Percentiles rank a stretch among this genome's conserved stretches.
phyloP scores from a whole-genome alignment of 768 basidiomycete genomes.

The Pisolithus microcarpus region DNA sequence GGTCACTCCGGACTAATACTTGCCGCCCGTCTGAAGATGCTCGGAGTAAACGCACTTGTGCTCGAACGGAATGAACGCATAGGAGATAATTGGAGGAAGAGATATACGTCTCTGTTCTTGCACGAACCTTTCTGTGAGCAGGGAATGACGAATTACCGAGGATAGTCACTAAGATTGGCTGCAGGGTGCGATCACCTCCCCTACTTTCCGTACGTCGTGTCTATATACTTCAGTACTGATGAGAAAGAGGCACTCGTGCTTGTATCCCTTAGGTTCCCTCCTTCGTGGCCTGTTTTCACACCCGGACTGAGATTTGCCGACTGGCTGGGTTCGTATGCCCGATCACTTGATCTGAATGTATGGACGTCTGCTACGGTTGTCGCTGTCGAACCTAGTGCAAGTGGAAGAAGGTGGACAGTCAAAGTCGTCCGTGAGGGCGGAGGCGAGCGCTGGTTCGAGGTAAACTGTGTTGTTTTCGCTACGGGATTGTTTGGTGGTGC shows the following conservation, averaged over 20 bases:
- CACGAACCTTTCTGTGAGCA: constrained; percentile 44
- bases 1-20: constrained; percentile 59
- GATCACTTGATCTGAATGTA: constrained; percentile 52
- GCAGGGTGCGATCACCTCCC: constrained; percentile 50
- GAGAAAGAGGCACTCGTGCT: not conserved
- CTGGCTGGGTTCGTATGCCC: constrained; percentile 59
- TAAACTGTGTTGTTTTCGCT: constrained; percentile 45
- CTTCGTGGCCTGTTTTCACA: constrained; percentile 46
- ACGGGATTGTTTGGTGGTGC: constrained; percentile 41
- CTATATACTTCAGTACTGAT: not conserved
- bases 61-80: constrained; percentile 47
- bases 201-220: constrained; percentile 39
- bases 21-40: constrained; percentile 14
- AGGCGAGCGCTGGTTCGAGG: constrained; percentile 32
- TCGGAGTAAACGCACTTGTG: constrained; percentile 49
- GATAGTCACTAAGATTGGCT: not conserved
- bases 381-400: constrained; percentile 23
- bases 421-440: constrained; percentile 30
- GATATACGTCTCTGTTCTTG: constrained; percentile 51
- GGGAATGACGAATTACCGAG: not conserved
- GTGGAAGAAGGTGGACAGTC: constrained; percentile 38
- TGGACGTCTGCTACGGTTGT: constrained; percentile 46
- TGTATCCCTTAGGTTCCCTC: constrained; percentile 37
- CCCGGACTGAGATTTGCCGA: constrained; percentile 57
- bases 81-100: constrained; percentile 54